Evolutionary conservation across 2,329 filamentous ascomycete species (phyloP).

Genomic region (Ophiocordyceps camponoti-rufipedis): DNA sequence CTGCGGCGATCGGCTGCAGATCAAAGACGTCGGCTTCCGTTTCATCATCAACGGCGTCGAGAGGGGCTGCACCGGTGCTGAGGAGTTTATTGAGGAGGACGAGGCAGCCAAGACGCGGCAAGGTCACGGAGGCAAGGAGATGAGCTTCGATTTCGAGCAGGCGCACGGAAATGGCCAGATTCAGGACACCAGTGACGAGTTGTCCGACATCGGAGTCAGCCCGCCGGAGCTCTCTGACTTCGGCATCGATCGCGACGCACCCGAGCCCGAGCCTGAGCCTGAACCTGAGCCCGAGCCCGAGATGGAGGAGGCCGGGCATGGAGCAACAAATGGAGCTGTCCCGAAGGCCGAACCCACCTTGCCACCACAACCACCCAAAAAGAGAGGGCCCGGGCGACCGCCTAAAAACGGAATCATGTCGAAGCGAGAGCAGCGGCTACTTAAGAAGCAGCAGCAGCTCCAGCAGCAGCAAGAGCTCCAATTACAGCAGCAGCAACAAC

Average conservation of each 20-base stretch:
- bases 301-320: constrained; percentile 10
- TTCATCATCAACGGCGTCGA: constrained; percentile 52
- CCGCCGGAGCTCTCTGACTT: constrained; percentile 21
- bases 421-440: constrained; percentile 49
- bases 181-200: constrained; percentile 35
- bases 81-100: constrained; percentile 32
- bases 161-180: constrained; percentile 37
- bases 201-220: constrained; percentile 25
- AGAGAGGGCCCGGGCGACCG: constrained; percentile 61
- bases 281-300: constrained; percentile 6
- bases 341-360: constrained; percentile 13
- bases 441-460: constrained; percentile 34
- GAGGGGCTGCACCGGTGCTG: constrained; percentile 36
- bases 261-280: constrained; percentile 7
- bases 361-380: constrained; percentile 34
- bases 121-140: constrained; percentile 43
- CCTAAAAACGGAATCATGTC: constrained; percentile 75
- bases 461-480: not conserved
- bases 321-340: constrained; percentile 11
- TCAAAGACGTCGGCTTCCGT: constrained; percentile 49
- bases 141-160: constrained; percentile 58
- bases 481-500: not conserved
- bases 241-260: constrained; percentile 10
- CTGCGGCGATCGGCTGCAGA: constrained; percentile 49
- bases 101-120: constrained; percentile 26